These are phyloP conservation scores for Blastocystis sp. DNA, from an alignment of 352 stramenopile species.

Conservation along the genomic window DNA sequence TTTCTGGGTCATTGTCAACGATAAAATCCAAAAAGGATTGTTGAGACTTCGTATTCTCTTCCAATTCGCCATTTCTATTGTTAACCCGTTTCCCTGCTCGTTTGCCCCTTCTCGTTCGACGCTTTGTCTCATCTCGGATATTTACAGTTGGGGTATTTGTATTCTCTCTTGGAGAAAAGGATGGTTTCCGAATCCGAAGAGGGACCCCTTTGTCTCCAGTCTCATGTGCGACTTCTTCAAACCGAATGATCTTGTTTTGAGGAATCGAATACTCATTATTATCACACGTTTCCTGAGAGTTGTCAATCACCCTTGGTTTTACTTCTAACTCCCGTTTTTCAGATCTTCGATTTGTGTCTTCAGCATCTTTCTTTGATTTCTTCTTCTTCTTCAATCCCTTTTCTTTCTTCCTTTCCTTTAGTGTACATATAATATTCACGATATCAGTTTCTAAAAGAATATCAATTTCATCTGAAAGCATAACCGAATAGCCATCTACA, in stretches of 20 bases:
- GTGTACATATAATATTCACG: not conserved
- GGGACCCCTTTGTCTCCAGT: not conserved
- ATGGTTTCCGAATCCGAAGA: not conserved
- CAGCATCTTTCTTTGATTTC: not conserved
- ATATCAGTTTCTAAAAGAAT: not conserved
- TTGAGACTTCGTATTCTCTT: not conserved
- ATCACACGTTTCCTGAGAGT: not conserved
- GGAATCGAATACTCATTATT: not conserved
- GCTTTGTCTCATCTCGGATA: not conserved
- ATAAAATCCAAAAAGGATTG: conserved; percentile 19
- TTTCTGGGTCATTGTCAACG: not conserved
- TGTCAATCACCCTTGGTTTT: not conserved
- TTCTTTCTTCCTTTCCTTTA: not conserved
- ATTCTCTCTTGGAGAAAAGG: not conserved
- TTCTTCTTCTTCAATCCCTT: not conserved
- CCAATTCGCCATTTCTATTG: not conserved
- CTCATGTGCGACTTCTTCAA: not conserved
- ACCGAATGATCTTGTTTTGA: conserved; percentile 24
- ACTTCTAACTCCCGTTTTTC: not conserved
- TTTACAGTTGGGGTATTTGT: conserved; percentile 38
- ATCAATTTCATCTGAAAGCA: not conserved
- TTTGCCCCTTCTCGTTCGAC: conserved; percentile 6
- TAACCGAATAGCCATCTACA: not conserved
- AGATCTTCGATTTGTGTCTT: not conserved
- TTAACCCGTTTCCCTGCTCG: not conserved